phyloP scores from a whole-genome alignment of 495 filamentous ascomycete genomes.

The Penicillium ochrochloron region DNA sequence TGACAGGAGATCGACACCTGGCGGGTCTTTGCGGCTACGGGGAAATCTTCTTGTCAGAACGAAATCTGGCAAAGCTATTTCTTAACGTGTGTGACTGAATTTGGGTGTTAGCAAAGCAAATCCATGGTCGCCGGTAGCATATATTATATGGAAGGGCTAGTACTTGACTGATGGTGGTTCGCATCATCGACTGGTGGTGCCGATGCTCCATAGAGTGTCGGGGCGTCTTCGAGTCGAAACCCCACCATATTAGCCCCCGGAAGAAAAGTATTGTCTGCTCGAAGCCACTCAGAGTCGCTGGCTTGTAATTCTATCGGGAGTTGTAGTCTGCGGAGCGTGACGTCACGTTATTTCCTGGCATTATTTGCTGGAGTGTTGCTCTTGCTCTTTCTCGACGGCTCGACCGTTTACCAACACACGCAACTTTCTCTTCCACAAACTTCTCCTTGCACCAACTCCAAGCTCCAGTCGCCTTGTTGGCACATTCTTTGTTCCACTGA shows the following conservation, averaged over 20 bases:
- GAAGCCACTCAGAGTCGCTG: not conserved
- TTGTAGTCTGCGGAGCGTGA: not conserved
- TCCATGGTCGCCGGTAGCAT: not conserved
- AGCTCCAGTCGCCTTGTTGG: too few species aligned
- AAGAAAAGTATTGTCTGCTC: not conserved
- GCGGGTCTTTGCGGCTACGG: constrained; percentile 1
- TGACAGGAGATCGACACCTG: constrained; percentile 9
- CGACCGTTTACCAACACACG: not conserved
- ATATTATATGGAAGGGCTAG: not conserved
- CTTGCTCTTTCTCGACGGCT: not conserved
- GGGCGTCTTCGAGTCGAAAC: not conserved
- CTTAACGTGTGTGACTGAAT: constrained; percentile 13
- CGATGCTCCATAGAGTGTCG: constrained; percentile 15
- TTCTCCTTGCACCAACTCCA: too few species aligned
- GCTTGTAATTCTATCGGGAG: not conserved
- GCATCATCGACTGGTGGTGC: constrained; percentile 21
- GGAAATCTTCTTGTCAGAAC: constrained; percentile 6
- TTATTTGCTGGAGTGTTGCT: not conserved
- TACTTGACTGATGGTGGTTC: not conserved
- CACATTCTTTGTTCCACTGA: too few species aligned
- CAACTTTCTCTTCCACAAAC: not conserved
- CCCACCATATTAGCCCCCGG: not conserved
- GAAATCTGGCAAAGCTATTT: constrained; percentile 2
- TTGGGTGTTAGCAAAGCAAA: not conserved
- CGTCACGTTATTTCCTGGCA: constrained; percentile 3